A percentile compares a stretch with the other conserved stretches of the same genome.
These are phyloP conservation scores for Mrakiaceae sp. DNA, from an alignment of 1,284 basidiomycete species.

Conservation along the genomic window DNA sequence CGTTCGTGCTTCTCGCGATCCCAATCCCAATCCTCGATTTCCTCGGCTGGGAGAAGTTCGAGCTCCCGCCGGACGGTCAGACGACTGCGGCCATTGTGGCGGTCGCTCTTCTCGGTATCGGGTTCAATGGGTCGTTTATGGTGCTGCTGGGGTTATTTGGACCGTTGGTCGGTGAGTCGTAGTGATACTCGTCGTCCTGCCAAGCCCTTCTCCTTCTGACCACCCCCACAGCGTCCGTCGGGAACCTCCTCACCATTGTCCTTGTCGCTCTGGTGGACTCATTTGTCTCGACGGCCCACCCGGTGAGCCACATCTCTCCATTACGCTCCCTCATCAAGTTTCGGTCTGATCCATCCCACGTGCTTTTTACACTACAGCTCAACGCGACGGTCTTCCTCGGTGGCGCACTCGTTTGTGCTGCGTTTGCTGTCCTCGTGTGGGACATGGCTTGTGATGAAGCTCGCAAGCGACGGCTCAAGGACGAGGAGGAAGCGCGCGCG, in stretches of 20 bases:
- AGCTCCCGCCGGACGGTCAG: conserved; percentile 39
- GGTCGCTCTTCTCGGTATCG: conserved; percentile 52
- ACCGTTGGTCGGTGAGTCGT: conserved; percentile 46
- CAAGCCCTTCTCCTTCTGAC: background rate
- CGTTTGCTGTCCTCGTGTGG: conserved; percentile 59
- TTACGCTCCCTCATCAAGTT: background rate
- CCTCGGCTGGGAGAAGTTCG: conserved; percentile 61
- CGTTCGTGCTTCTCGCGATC: conserved; percentile 68
- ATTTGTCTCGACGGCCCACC: conserved; percentile 45
- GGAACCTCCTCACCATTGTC: conserved; percentile 69
- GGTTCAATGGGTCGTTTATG: conserved; percentile 69
- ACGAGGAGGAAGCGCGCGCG: background rate
- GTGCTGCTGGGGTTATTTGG: conserved; percentile 70
- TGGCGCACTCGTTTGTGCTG: conserved; percentile 54
- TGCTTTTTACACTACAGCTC: conserved; percentile 25
- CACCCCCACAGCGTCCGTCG: conserved; percentile 49
- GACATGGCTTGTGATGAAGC: conserved; percentile 32
- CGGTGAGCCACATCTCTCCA: conserved; percentile 31
- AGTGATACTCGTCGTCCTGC: background rate
- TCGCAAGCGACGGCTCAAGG: too few relatives aligned
- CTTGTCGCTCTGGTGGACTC: conserved; percentile 63
- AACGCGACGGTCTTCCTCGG: conserved; percentile 56
- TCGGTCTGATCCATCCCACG: background rate
- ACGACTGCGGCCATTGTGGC: conserved; percentile 45
- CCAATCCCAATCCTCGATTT: conserved; percentile 69